phyloP scores from a whole-genome alignment of 176 grass and related monocot genomes.

The Cenchrus fungigraminus region DNA sequence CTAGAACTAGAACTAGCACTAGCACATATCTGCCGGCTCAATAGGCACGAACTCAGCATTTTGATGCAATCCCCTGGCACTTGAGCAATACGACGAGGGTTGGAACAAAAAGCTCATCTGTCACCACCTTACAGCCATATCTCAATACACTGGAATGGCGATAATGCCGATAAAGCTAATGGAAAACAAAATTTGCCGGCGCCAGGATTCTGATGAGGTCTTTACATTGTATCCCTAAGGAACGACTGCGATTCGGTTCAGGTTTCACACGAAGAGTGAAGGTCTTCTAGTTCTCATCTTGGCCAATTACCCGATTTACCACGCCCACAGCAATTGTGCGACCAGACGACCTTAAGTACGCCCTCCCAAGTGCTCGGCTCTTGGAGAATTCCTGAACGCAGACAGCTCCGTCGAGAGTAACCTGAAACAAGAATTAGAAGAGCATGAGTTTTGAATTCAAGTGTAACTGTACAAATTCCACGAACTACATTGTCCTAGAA shows the following conservation, averaged over 20 bases:
- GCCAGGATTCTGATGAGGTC: slow-evolving; percentile 4
- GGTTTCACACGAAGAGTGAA: neutral
- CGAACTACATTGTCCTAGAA: neutral
- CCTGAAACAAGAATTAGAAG: slow-evolving; percentile 44
- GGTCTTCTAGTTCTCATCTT: slow-evolving; percentile 42
- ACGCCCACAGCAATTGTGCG: slow-evolving; percentile 84
- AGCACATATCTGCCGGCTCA: neutral
- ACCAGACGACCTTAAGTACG: slow-evolving; percentile 74
- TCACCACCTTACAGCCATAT: slow-evolving; percentile 28
- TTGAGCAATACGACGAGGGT: neutral
- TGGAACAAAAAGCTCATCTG: slow-evolving; percentile 8
- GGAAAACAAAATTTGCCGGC: slow-evolving; percentile 54
- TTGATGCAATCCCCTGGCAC: neutral
- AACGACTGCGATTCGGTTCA: neutral
- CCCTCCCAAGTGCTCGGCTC: slow-evolving; percentile 79
- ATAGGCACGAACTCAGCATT: neutral
- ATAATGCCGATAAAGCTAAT: slow-evolving; percentile 3
- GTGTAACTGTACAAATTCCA: neutral
- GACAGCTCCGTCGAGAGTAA: slow-evolving; percentile 59
- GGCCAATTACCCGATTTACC: slow-evolving; percentile 52
- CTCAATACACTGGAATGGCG: slow-evolving; percentile 12
- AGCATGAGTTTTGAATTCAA: slow-evolving; percentile 13
- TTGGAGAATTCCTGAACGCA: slow-evolving; percentile 87
- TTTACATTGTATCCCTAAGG: neutral
- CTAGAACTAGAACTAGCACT: no score